Evolutionary conservation across 768 basidiomycete genomes (phyloP), one percentile per base, ranked within the genome.

Genomic region (Tylopilus sp.): DNA sequence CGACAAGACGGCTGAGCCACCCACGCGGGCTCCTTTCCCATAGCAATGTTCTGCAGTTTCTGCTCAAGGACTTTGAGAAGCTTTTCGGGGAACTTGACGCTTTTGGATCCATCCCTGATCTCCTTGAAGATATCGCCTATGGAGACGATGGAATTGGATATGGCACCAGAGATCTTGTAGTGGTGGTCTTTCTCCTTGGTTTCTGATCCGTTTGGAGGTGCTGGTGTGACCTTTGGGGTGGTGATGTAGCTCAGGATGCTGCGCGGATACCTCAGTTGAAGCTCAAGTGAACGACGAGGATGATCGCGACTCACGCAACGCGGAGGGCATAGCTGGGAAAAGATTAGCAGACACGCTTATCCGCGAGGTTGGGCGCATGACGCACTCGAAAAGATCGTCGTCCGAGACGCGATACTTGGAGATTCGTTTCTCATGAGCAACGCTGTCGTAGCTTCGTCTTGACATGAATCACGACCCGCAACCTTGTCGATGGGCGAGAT

Each of bases 41-140:
- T 91, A 9, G 91, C 91, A 58, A 98, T 93, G 58, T 86, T 82
- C 73, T 95, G 88, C 69, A 98, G 69, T 69, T 85, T 90, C 71
- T 85, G 81, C 67, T 97, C 94, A 55, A 99, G 73, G 8, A 90
- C 86, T 71, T 94, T 98, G 50, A 98, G 66, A 52, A 97, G 73
- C 70, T 93, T 94, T 72, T 98, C 93, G 0, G 95, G 95, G 68
- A 95, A 98, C 66, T 90, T 91, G 64, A 90, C 88, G 53, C 82
- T 88, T 73, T 88, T 92, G 48, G 83, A 80, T 6, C 89, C 85
- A 69, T 86, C 87, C 53, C 83, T 69, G 50, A 82, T 78, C 59
- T 88, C 90, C 66, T 85, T 85, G 74, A 90, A 88, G 67, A 91
- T 75, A 66, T 92, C 91, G 22, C 83, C 82, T 51, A 93, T 81